Evolutionary conservation across 2,329 filamentous ascomycete genomes (phyloP).

Genomic region (Colletotrichum sp.): DNA sequence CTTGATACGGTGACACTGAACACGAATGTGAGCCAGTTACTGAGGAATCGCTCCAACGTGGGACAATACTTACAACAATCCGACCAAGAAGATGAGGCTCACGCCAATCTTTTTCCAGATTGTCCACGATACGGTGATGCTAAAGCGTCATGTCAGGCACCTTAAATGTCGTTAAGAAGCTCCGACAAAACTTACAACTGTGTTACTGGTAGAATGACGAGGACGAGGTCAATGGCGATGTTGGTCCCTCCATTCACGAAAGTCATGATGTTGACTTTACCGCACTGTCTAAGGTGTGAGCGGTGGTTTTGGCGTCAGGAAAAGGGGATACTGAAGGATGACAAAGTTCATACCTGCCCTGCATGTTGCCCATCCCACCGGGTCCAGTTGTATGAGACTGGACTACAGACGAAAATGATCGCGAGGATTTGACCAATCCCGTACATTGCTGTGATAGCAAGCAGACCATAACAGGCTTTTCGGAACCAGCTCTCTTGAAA

Average conservation of each 20-base stretch:
- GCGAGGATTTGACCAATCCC: background rate
- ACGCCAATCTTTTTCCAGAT: background rate
- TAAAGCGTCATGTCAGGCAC: background rate
- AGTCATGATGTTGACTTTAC: background rate
- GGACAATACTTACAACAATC: background rate
- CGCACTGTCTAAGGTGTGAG: background rate
- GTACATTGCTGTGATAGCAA: background rate
- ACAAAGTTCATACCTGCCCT: background rate
- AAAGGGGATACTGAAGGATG: rapidly evolving
- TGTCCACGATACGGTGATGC: slow-evolving; percentile 5
- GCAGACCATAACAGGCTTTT: background rate
- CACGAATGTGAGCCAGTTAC: background rate
- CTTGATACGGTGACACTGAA: background rate
- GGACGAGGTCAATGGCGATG: background rate
- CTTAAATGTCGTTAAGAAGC: background rate
- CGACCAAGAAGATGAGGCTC: slow-evolving; percentile 5
- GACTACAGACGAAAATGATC: background rate
- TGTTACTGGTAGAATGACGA: slow-evolving; percentile 5
- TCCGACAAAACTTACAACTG: slow-evolving; percentile 1
- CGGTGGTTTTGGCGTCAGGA: background rate
- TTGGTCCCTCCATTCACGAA: background rate
- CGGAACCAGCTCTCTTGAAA: slow-evolving; percentile 1
- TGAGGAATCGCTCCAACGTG: background rate
- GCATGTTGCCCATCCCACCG: background rate
- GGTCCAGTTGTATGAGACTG: background rate